Evolutionary conservation across 202 grass and related monocot genomes (phyloP).

Genomic region (Alloteropsis angusta): DNA sequence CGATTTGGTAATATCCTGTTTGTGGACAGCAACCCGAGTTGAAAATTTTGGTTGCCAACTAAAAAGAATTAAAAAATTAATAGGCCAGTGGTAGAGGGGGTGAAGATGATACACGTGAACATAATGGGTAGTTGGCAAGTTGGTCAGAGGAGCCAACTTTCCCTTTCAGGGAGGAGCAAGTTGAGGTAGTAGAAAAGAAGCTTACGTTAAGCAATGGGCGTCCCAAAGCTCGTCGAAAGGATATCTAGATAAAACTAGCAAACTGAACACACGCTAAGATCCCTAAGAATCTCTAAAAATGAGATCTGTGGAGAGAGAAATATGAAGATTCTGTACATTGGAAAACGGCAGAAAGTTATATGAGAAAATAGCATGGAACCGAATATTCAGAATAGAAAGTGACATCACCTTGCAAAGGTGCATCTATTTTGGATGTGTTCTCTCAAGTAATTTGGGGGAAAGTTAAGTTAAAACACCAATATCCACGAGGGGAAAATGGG

Average conservation of each 20-base stretch:
- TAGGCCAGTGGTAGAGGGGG: neutral
- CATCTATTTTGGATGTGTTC: neutral
- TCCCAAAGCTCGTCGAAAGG: neutral
- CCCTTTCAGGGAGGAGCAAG: constrained; percentile 41
- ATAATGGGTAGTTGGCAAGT: constrained; percentile 23
- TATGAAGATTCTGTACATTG: neutral
- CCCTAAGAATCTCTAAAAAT: neutral
- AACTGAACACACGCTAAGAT: neutral
- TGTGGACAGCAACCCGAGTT: constrained; percentile 29
- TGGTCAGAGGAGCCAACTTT: constrained; percentile 48
- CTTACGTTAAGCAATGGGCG: constrained; percentile 22
- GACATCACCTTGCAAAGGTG: constrained; percentile 7
- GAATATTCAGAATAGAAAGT: neutral
- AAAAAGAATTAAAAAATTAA: neutral
- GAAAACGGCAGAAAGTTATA: neutral
- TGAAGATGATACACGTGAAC: constrained; percentile 38
- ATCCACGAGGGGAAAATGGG: neutral
- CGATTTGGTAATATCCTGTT: neutral
- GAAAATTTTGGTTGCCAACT: neutral
- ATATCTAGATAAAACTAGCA: constrained; percentile 16
- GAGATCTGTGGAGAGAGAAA: neutral
- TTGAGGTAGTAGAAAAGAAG: constrained; percentile 25
- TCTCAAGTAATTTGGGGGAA: neutral
- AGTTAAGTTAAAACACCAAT: neutral
- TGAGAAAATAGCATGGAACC: neutral